Conservation (phyloP, 169 alveolate genomes). For the Plasmodium yoelii region DNA sequence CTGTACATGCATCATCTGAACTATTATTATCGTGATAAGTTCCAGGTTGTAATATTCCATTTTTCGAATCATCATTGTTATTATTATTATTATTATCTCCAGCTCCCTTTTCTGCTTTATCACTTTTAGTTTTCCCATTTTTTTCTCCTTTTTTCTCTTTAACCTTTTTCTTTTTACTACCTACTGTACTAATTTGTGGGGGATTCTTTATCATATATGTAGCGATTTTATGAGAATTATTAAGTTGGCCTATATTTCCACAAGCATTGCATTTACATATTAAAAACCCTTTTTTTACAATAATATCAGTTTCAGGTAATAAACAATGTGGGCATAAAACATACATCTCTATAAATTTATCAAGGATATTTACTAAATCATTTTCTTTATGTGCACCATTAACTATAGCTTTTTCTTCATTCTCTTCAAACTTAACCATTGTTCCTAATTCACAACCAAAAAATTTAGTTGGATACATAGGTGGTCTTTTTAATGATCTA, state of each 20-base stretch:
- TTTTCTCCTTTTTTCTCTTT: slow-evolving; percentile 77
- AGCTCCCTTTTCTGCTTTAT: slow-evolving; percentile 55
- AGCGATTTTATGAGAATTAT: slow-evolving; percentile 96
- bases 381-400: slow-evolving; percentile 96
- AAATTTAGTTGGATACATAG: slow-evolving; percentile 94
- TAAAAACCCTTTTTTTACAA: slow-evolving; percentile 91
- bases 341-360: slow-evolving; percentile 98
- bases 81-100: slow-evolving; percentile 56
- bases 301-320: slow-evolving; percentile 97
- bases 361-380: slow-evolving; percentile 93
- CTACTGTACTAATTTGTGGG: slow-evolving; percentile 87
- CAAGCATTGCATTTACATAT: slow-evolving; percentile 97
- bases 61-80: slow-evolving; percentile 71
- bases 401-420: slow-evolving; percentile 95
- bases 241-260: slow-evolving; percentile 95
- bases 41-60: slow-evolving; percentile 79
- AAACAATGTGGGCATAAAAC: slow-evolving; percentile 98
- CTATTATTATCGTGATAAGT: slow-evolving; percentile 21
- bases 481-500: slow-evolving; percentile 92
- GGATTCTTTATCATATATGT: slow-evolving; percentile 96
- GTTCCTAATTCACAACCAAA: slow-evolving; percentile 97
- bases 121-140: slow-evolving; percentile 58
- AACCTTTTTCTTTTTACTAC: slow-evolving; percentile 75
- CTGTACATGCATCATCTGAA: slow-evolving; percentile 46
- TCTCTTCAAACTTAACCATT: slow-evolving; percentile 94